Evolutionary conservation across 1,284 basidiomycete genomes (phyloP).

Genomic region (Cutaneotrichosporon arboriforme): DNA sequence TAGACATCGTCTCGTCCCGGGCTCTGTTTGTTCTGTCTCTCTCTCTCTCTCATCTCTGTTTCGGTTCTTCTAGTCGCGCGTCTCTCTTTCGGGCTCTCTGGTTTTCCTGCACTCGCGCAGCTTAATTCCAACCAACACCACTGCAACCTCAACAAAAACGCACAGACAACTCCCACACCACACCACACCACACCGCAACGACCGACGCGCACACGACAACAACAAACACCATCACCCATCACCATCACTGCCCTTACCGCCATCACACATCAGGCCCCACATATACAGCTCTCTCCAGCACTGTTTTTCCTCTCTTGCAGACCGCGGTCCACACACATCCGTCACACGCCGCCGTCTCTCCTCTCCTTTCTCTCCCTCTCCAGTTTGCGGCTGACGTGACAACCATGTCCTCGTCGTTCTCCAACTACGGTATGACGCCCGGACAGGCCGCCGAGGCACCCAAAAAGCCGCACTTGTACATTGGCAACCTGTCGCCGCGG

Average conservation of each 20-base stretch:
- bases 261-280: too few species aligned
- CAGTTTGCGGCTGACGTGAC: too few species aligned
- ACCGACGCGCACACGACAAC: too few species aligned
- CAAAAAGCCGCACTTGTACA: conserved; percentile 78
- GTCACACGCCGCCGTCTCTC: background rate
- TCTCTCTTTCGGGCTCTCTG: conserved; percentile 4
- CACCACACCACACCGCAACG: too few species aligned
- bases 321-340: too few species aligned
- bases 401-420: background rate
- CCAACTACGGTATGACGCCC: conserved; percentile 1
- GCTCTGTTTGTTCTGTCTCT: conserved; percentile 4
- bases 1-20: conserved; percentile 5
- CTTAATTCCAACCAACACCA: background rate
- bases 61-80: background rate
- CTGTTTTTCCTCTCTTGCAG: too few species aligned
- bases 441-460: conserved; percentile 28
- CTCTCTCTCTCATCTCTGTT: background rate
- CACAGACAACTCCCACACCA: too few species aligned
- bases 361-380: background rate
- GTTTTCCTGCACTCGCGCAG: background rate
- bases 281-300: too few species aligned
- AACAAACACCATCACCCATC: too few species aligned
- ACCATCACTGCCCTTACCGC: too few species aligned
- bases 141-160: background rate
- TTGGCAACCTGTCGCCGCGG: conserved; percentile 89